Conservation (phyloP, 176 grass and related monocot species). For the Bolboschoenus planiculmis region DNA sequence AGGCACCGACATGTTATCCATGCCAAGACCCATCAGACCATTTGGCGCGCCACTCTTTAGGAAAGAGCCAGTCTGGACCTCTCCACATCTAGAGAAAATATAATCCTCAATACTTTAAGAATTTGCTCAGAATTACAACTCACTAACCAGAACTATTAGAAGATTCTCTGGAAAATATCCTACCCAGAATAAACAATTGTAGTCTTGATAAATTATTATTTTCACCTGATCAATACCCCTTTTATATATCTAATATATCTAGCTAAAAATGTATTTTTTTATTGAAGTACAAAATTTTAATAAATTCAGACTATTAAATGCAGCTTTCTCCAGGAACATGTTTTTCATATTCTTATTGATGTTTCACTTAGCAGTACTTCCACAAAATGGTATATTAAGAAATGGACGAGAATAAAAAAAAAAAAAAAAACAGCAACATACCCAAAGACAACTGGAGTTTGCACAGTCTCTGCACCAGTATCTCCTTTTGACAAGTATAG, state of each 20-base stretch:
- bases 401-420: background rate
- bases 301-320: background rate
- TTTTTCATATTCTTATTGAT: background rate
- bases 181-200: background rate
- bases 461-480: background rate
- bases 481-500: constrained; percentile 30
- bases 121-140: background rate
- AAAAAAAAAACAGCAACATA: constrained; percentile 17
- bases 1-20: constrained; percentile 38
- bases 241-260: background rate
- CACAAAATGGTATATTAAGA: background rate
- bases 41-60: constrained; percentile 31
- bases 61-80: constrained; percentile 34
- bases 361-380: background rate
- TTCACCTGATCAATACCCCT: background rate
- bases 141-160: background rate
- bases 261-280: too few species aligned
- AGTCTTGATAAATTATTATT: background rate
- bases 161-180: background rate
- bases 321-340: background rate
- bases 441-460: constrained; percentile 34
- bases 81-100: constrained; percentile 38
- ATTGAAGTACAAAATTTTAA: background rate
- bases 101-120: background rate
- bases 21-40: constrained; percentile 46